phyloP scores from a whole-genome alignment of 2,329 filamentous ascomycete genomes.

The Diaporthe sp. region DNA sequence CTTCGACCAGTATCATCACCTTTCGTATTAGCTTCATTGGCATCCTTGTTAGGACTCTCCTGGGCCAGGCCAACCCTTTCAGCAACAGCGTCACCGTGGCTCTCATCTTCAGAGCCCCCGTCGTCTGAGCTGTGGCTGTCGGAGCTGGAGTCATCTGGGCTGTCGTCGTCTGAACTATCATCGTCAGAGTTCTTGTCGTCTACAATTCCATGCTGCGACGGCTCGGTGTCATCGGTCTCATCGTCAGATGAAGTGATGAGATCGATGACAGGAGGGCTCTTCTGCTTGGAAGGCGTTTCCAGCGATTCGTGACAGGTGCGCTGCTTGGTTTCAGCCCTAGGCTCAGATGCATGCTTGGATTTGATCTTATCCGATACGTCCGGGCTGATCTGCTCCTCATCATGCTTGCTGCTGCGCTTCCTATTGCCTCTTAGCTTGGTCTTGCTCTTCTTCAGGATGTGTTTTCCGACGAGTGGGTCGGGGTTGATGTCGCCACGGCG shows the following conservation, averaged over 20 bases:
- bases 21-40: no score
- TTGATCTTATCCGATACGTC: background rate
- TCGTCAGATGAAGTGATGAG: constrained; percentile 1
- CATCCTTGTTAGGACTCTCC: background rate
- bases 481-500: background rate
- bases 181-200: background rate
- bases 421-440: background rate
- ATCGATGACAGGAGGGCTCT: background rate
- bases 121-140: background rate
- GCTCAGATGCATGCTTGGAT: background rate
- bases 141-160: background rate
- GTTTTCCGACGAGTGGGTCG: background rate
- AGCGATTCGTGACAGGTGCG: fast-evolving
- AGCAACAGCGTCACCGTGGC: background rate
- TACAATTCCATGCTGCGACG: background rate
- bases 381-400: background rate
- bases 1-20: background rate
- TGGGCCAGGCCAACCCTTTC: no score
- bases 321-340: background rate
- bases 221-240: fast-evolving
- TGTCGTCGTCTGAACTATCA: background rate
- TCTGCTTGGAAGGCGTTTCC: background rate
- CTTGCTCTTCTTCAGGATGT: background rate
- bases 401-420: background rate
- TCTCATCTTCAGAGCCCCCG: background rate